These are phyloP conservation scores for Cystobasidiopsis lactophilus DNA, from an alignment of 768 basidiomycete genomes.

Conservation along the genomic window DNA sequence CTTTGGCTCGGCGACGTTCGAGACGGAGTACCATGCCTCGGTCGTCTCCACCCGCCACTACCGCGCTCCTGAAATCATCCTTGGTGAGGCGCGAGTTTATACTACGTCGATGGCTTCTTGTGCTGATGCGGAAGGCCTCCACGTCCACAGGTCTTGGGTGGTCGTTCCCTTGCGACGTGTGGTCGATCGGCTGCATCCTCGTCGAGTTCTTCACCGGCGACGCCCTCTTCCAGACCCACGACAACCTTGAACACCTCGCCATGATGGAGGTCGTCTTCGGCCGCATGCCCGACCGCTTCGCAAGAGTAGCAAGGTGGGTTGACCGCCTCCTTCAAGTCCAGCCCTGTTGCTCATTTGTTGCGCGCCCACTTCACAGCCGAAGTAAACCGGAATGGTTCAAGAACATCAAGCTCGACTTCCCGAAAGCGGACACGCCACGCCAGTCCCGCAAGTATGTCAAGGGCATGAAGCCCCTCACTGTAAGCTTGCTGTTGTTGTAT, in stretches of 20 bases:
- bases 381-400: constrained; percentile 88
- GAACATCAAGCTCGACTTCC: constrained; percentile 68
- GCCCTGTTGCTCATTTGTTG: background rate
- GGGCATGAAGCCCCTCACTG: constrained; percentile 53
- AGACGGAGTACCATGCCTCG: constrained; percentile 91
- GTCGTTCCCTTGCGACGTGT: constrained; percentile 96
- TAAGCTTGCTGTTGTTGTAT: constrained; percentile 25
- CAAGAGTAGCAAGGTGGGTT: constrained; percentile 14
- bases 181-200: constrained; percentile 92
- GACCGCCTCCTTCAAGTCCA: constrained; percentile 3
- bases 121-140: background rate
- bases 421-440: constrained; percentile 61
- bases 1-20: constrained; percentile 95
- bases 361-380: constrained; percentile 4
- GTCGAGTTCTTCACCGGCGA: constrained; percentile 96
- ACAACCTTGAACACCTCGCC: constrained; percentile 93
- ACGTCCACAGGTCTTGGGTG: constrained; percentile 61
- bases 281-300: constrained; percentile 72
- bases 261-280: constrained; percentile 99
- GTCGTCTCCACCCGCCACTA: constrained; percentile 97
- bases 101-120: background rate
- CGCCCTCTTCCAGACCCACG: constrained; percentile 97
- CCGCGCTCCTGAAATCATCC: constrained; percentile 94
- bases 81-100: constrained; percentile 48
- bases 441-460: constrained; percentile 88